A percentile compares a stretch with the other conserved stretches of the same genome.
phyloP scores from a whole-genome alignment of 2,329 filamentous ascomycete species.

The Clarireedia hainanense region DNA sequence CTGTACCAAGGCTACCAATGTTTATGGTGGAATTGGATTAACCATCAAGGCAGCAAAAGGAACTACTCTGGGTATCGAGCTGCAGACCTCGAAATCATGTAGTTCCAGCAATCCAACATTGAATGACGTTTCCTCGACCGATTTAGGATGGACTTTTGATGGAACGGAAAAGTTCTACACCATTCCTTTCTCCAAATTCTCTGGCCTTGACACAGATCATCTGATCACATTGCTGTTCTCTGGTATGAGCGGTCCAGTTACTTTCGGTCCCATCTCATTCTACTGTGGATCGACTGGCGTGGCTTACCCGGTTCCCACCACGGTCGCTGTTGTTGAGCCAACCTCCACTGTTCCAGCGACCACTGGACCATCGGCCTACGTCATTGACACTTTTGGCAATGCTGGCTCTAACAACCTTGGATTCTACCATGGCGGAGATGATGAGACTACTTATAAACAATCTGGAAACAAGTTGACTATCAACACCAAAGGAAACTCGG shows the following conservation, averaged over 20 bases:
- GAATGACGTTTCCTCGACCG: constrained; percentile 30
- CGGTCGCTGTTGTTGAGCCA: constrained; percentile 34
- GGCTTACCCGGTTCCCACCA: constrained; percentile 41
- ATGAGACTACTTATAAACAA: constrained; percentile 46
- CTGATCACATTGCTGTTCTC: constrained; percentile 45
- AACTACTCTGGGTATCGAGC: constrained; percentile 42
- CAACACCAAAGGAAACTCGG: constrained; percentile 46
- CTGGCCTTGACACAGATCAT: constrained; percentile 42
- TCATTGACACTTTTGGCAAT: constrained; percentile 55
- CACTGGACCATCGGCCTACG: constrained; percentile 38
- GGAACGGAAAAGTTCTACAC: constrained; percentile 52
- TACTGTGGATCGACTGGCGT: constrained; percentile 46
- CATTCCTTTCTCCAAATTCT: constrained; percentile 46
- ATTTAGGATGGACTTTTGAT: constrained; percentile 53
- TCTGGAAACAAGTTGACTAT: constrained; percentile 46
- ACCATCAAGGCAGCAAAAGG: constrained; percentile 46
- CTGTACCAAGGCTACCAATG: constrained; percentile 42
- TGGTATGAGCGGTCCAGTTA: constrained; percentile 38
- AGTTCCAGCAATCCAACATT: constrained; percentile 29
- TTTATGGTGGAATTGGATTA: constrained; percentile 48
- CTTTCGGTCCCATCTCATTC: constrained; percentile 48
- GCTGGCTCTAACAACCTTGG: constrained; percentile 48
- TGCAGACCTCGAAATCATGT: constrained; percentile 38
- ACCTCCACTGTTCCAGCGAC: constrained; percentile 43
- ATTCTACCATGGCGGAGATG: constrained; percentile 60